A percentile compares a stretch with the other conserved stretches of the same genome.
These are phyloP conservation scores for Eutypa lata DNA, from an alignment of 2,329 filamentous ascomycete genomes.

Conservation along the genomic window DNA sequence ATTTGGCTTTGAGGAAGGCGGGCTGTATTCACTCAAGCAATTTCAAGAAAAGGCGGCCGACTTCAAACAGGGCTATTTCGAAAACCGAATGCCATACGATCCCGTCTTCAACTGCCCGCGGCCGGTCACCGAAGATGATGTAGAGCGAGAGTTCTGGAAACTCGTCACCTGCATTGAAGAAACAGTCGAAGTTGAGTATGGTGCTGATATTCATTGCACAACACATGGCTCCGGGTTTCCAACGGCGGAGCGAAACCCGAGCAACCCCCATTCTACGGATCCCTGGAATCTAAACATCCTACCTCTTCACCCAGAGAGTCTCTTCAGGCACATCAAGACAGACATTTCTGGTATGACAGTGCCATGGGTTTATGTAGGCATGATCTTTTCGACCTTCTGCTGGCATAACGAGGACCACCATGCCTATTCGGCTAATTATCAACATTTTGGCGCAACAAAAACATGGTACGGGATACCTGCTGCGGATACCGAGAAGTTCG, in stretches of 20 bases:
- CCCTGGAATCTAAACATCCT: constrained; percentile 95
- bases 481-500: constrained; percentile 90
- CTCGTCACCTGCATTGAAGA: constrained; percentile 91
- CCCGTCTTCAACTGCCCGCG: constrained; percentile 76
- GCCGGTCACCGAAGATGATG: constrained; percentile 88
- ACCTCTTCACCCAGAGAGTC: constrained; percentile 83
- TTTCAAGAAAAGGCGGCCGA: constrained; percentile 95
- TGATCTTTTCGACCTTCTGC: constrained; percentile 99
- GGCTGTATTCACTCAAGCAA: constrained; percentile 88
- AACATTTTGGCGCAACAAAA: constrained; percentile 96
- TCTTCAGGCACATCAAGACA: constrained; percentile 96
- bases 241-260: constrained; percentile 85
- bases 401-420: constrained; percentile 99
- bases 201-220: constrained; percentile 95
- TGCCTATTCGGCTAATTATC: constrained; percentile 95
- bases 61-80: constrained; percentile 94
- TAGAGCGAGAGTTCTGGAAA: constrained; percentile 95
- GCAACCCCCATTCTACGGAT: constrained; percentile 81
- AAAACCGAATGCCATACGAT: constrained; percentile 84
- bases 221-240: constrained; percentile 97
- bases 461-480: constrained; percentile 99
- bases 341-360: constrained; percentile 99
- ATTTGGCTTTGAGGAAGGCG: constrained; percentile 96
- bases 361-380: constrained; percentile 97
- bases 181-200: constrained; percentile 96